Percentiles rank a stretch among this genome's conserved stretches.
Evolutionary conservation across 2,329 filamentous ascomycete genomes (phyloP).

Genomic region (Colletotrichum higginsianum): DNA sequence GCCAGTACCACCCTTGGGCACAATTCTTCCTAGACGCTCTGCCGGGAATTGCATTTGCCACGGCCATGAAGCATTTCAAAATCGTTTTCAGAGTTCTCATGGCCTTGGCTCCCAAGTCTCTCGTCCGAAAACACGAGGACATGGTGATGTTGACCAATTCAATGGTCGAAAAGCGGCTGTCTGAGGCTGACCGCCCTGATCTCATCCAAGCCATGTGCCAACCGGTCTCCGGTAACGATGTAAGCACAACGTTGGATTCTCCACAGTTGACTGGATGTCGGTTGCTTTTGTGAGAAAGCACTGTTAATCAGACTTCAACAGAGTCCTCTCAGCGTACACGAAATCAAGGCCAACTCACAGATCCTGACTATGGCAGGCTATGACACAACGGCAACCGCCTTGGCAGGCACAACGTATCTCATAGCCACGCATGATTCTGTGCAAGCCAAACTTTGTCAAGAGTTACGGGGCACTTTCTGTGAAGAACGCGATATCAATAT

Average conservation of each 20-base stretch:
- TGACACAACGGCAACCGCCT: constrained; percentile 52
- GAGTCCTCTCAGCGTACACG: constrained; percentile 8
- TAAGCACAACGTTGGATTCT: neutral
- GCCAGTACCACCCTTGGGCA: constrained; percentile 47
- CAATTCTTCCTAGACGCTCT: constrained; percentile 27
- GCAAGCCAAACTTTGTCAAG: constrained; percentile 51
- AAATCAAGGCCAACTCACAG: constrained; percentile 34
- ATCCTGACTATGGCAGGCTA: constrained; percentile 49
- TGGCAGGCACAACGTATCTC: constrained; percentile 47
- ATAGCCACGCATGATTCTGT: constrained; percentile 49
- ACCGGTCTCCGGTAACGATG: neutral
- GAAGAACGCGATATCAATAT: constrained; percentile 54
- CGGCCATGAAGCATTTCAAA: constrained; percentile 35
- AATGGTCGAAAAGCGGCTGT: constrained; percentile 10
- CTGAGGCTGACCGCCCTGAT: neutral
- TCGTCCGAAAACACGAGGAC: constrained; percentile 13
- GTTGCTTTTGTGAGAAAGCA: too few species aligned
- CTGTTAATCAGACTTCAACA: neutral
- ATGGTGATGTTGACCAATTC: neutral
- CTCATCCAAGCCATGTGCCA: constrained; percentile 6
- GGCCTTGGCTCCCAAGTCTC: constrained; percentile 1
- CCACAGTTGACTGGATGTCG: too few species aligned
- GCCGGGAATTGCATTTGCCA: constrained; percentile 37
- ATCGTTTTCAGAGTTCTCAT: neutral
- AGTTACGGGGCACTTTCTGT: constrained; percentile 54